A percentile compares a stretch with the other conserved stretches of the same genome.
phyloP scores from a whole-genome alignment of 2,329 filamentous ascomycete species.

The Stagonosporopsis rhizophila region DNA sequence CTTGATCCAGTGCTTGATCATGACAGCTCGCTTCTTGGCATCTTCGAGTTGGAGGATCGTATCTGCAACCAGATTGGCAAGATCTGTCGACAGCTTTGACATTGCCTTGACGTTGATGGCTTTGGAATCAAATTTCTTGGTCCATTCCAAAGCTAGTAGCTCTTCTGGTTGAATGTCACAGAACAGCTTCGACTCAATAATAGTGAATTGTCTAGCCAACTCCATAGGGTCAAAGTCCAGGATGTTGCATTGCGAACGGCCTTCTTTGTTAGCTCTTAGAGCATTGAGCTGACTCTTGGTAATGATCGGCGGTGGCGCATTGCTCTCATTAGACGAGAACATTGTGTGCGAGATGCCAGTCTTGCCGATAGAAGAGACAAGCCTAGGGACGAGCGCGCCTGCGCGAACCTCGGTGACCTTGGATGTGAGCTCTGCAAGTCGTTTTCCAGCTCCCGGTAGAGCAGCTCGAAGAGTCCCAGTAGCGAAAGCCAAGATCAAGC shows the following conservation, averaged over 20 bases:
- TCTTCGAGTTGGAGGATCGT: conserved; percentile 89
- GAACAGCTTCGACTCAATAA: conserved; percentile 91
- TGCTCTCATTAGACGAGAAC: conserved; percentile 73
- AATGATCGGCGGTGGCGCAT: conserved; percentile 72
- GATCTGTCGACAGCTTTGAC: conserved; percentile 88
- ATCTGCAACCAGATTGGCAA: conserved; percentile 91
- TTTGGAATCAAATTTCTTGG: conserved; percentile 79
- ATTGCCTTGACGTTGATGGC: conserved; percentile 93
- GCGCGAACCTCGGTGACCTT: conserved; percentile 76
- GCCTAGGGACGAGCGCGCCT: conserved; percentile 77
- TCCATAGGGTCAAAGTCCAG: conserved; percentile 92
- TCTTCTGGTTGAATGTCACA: conserved; percentile 92
- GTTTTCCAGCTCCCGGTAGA: conserved; percentile 78
- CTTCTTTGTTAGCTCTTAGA: conserved; percentile 76
- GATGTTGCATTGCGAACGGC: conserved; percentile 73
- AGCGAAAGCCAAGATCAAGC: conserved; percentile 80
- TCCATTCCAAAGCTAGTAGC: conserved; percentile 90
- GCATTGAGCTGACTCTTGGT: conserved; percentile 78
- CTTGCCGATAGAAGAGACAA: conserved; percentile 88
- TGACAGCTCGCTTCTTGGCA: conserved; percentile 84
- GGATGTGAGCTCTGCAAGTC: conserved; percentile 79
- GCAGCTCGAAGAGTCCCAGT: conserved; percentile 71
- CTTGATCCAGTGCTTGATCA: conserved; percentile 99
- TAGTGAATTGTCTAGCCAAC: conserved; percentile 87
- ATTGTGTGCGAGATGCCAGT: conserved; percentile 77